Evolutionary conservation across 176 grass and related monocot genomes (phyloP), one percentile per base, ranked within the genome.

Genomic region (Melocanna baccifera): DNA sequence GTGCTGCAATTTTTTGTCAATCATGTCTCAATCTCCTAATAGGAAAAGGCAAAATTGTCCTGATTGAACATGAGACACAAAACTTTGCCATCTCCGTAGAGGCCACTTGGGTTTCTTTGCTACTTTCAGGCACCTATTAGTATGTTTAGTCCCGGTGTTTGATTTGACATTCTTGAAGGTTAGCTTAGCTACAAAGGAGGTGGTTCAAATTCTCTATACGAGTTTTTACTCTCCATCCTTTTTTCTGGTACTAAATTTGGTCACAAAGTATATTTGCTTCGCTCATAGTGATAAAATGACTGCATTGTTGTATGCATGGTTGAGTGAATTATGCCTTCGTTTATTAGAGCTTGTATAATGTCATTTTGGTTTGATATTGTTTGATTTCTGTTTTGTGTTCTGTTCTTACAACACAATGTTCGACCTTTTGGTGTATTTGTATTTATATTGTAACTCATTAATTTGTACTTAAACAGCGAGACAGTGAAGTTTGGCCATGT

Each of bases 401-500:
- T 39, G 37, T 86, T n/a, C 59, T 56, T 66, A 34, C 6, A 48
- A 80, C 0, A 32, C 2, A 65, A 62, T 70, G 30, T 62, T 29
- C 25, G 53, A 57, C 18, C 1, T 67, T 61, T 85, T 6, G 5
- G n/a, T 12, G 48, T 40, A 67, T 40, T 46, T 65, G 40, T 43
- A 29, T 26, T 79, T 53, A 47, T 66, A 2, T 1, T 28, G 62
- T 84, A 52, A 64, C 34, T 65, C 9, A 62, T 76, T 14, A 32
- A 7, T 86, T 42, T 56, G 15, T 91, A 26, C 73, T 20, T 69
- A 56, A 56, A 90, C 93, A 99, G 96, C 48, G 96, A 99, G 51
- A 99, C 96, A 3, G 93, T 99, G 62, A 99, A 99, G 74, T 99
- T 99, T 65, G 96, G 96, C 56, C 96, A 99, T 72, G 96, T 99